These are phyloP conservation scores for Botrytis paeoniae DNA, from an alignment of 2,329 filamentous ascomycete species.

Conservation along the genomic window DNA sequence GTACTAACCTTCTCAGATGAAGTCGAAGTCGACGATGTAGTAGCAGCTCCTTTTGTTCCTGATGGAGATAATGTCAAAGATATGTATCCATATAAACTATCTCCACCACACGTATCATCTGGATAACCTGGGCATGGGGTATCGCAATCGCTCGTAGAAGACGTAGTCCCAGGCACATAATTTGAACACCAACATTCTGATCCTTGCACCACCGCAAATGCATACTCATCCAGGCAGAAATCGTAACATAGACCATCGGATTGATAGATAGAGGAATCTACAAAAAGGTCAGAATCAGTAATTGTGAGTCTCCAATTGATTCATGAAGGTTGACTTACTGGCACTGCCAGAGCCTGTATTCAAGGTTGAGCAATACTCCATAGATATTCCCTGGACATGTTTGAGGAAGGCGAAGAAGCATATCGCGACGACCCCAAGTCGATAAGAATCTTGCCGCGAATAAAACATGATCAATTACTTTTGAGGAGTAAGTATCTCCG, in stretches of 20 bases:
- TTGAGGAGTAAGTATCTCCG: slow-evolving; percentile 15
- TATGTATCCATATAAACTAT: slow-evolving; percentile 64
- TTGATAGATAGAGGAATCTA: slow-evolving; percentile 58
- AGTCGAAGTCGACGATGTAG: slow-evolving; percentile 22
- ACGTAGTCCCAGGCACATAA: slow-evolving; percentile 54
- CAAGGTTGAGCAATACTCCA: slow-evolving; percentile 45
- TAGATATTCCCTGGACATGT: slow-evolving; percentile 23
- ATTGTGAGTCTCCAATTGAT: neutral
- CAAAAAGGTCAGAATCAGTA: slow-evolving; percentile 20
- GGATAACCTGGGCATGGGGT: slow-evolving; percentile 66
- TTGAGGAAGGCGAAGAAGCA: slow-evolving; percentile 21
- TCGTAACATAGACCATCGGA: slow-evolving; percentile 67
- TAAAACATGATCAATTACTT: slow-evolving; percentile 22
- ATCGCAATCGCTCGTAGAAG: slow-evolving; percentile 48
- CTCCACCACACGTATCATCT: slow-evolving; percentile 61
- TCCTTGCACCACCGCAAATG: slow-evolving; percentile 66
- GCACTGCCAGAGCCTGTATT: slow-evolving; percentile 45
- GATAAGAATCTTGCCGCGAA: slow-evolving; percentile 24
- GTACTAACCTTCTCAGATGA: slow-evolving; percentile 31
- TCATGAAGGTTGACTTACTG: slow-evolving; percentile 41
- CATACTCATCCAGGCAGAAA: slow-evolving; percentile 55
- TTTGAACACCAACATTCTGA: slow-evolving; percentile 73
- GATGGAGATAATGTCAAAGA: slow-evolving; percentile 51
- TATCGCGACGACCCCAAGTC: slow-evolving; percentile 30
- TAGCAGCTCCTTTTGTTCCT: slow-evolving; percentile 47